Conservation (phyloP, 441 rosid species). For the Dalechampia spathulata region DNA sequence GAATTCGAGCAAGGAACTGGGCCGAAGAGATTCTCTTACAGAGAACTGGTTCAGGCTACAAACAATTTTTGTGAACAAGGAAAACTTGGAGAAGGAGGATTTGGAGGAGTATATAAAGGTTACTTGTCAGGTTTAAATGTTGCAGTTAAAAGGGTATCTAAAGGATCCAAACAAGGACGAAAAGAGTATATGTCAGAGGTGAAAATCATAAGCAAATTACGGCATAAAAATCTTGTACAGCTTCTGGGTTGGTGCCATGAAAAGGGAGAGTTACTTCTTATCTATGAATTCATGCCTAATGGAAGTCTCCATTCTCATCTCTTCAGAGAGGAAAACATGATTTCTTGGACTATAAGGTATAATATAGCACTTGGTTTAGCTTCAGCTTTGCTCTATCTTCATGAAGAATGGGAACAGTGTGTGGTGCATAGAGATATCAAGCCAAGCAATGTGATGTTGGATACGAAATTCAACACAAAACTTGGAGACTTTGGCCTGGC, state of each 20-base stretch:
- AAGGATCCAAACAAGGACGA: constrained; percentile 23
- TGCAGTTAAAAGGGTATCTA: constrained; percentile 29
- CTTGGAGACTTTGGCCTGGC: constrained; percentile 40
- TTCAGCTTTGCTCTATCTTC: constrained; percentile 20
- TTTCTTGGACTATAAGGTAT: constrained; percentile 25
- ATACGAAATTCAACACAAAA: constrained; percentile 27
- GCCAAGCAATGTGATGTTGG: constrained; percentile 11
- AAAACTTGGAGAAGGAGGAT: constrained; percentile 24
- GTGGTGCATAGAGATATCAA: constrained; percentile 11
- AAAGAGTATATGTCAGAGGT: constrained; percentile 32
- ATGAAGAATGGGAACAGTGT: constrained; percentile 6
- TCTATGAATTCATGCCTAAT: constrained; percentile 31
- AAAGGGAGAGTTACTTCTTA: constrained; percentile 5
- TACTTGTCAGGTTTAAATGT: constrained; percentile 14
- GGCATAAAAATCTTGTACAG: constrained; percentile 31
- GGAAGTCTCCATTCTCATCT: constrained; percentile 33
- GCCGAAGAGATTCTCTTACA: constrained; percentile 26
- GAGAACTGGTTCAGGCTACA: constrained; percentile 24
- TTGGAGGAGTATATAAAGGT: constrained; percentile 21
- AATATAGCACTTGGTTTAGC: constrained; percentile 21
- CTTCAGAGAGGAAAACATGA: constrained; percentile 14
- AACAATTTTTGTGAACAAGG: constrained; percentile 18
- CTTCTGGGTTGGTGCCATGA: constrained; percentile 42
- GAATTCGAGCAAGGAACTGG: constrained; percentile 18
- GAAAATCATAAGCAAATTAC: constrained; percentile 28